Base-by-base conservation (phyloP, 306 rosid species). In the Corylus avellana region DNA sequence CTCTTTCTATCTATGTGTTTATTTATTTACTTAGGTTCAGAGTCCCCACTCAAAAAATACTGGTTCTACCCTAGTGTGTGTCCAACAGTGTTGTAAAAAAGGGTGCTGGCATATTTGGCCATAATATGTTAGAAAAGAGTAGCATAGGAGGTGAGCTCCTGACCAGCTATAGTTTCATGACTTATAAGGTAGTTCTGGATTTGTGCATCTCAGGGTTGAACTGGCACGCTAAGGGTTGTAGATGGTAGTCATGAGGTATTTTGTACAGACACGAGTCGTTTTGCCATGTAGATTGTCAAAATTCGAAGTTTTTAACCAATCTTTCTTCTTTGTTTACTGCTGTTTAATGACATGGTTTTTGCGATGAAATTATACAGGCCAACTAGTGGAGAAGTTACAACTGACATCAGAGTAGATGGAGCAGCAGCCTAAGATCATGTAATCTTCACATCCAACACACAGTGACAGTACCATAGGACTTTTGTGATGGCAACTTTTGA, bases 381-480 rank as follows among this genome's bases (percentile, higher is more conserved):
- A 25, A 50, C 75, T 11, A 72, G 75, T 48, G 75, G 75, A n/a
- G 75, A 50, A 72, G 61, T 50, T 72, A 61, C 20, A 53, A 49
- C 18, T 7, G 44, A 72, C 18, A 12, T 27, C 12, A 18, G 3
- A 50, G 54, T 72, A 27, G 42, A 22, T 25, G 75, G 56, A 29
- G 61, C 16, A 13, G 59, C 18, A 54, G 58, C 46, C 46, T 42
- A 42, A 42, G 46, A 42, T 42, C 46, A 42, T 42, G 46, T 42
- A 42, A 42, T 42, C 7, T 59, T 59, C 13, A 7, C 7, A 12
- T 59, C 67, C 37, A 27, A 27, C 16, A 59, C 37, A 59, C 35
- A 8, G 29, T 6, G 46, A 29, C 20, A 7, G 32, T 37, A 59
- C 32, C 66, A 12, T 25, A 59, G 17, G 66, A 59, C 29, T 59